Base-by-base conservation (phyloP, 208 protist species). In the Wallacemonas rigidus region DNA sequence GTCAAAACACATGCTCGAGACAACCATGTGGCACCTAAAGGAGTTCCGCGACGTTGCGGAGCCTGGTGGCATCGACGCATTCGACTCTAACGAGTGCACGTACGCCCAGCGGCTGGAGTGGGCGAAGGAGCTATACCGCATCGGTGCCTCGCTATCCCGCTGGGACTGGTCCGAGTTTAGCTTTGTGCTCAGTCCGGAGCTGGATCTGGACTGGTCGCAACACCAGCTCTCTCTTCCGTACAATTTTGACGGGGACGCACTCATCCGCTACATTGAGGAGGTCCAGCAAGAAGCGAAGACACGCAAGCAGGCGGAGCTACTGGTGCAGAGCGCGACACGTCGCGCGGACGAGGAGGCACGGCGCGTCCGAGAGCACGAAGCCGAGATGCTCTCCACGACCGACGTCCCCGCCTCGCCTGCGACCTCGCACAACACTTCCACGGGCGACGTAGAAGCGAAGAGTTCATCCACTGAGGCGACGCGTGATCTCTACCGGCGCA, bases 91-190 rank as follows among this genome's bases (percentile, higher is more conserved):
- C 72, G 93, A 96, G 62, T 92, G 78, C 82, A 97, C 93, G 15
- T 97, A 97, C 70, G 87, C 90, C n/a, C 73, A 97, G 79, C 83
- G 93, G 12, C 76, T 96, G 26, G 79, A 82, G 74, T 97, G 91
- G 90, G 78, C 91, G 26, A 94, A 95, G 82, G 93, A 97, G 77
- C 79, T 97, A 2, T 95, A 91, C 68, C 85, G 87, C 71, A 89
- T 95, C 53, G 88, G 75, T 45, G 81, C 83, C 35, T 80, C 85
- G 2, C 80, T 97, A 35, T 85, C 93, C 1, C 87, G 82, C 58
- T 97, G 88, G 89, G 93, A 97, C 69, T 97, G 93, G 91, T 80
- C 80, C 39, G 93, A 95, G 35, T 94, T 97, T 69, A 88, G 80
- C n/a, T 96, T 97, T 64, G 47, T 94, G 6, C 79, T 97, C 61